Percentiles rank a stretch among this genome's conserved stretches.
Conservation (phyloP, 169 alveolate species). For the Ichthyophthirius multifiliis region DNA sequence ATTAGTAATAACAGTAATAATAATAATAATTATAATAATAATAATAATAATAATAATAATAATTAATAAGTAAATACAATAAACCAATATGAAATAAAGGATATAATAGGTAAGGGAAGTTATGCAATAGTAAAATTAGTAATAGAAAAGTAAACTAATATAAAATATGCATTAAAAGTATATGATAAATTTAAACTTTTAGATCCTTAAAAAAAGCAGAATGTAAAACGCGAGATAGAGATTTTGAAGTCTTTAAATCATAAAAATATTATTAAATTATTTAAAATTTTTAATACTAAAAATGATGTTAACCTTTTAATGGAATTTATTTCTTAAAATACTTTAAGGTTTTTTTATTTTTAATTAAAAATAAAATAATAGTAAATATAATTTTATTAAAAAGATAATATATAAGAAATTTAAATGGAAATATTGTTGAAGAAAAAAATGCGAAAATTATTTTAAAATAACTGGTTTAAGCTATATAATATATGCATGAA, state of each 20-base stretch:
- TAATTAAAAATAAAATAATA: too few species aligned
- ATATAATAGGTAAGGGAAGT: constrained; percentile 54
- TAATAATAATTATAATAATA: too few species aligned
- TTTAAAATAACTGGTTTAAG: constrained; percentile 41
- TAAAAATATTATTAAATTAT: constrained; percentile 49
- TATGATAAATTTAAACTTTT: constrained; percentile 59
- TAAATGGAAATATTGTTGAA: constrained; percentile 15
- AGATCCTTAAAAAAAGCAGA: constrained; percentile 56
- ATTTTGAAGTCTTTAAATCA: constrained; percentile 63
- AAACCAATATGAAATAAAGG: too few species aligned
- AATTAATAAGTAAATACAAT: too few species aligned
- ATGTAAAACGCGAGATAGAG: constrained; percentile 67
- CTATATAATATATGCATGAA: constrained; percentile 47
- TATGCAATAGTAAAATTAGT: constrained; percentile 56
- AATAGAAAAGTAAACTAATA: constrained; percentile 38
- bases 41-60: too few species aligned
- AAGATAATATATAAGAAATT: neutral
- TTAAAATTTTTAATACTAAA: constrained; percentile 53
- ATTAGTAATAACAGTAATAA: too few species aligned
- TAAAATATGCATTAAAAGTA: constrained; percentile 58
- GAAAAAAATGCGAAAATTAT: constrained; percentile 47
- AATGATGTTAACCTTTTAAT: constrained; percentile 57
- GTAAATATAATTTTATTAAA: too few species aligned
- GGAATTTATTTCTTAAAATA: constrained; percentile 60
- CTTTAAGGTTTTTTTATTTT: too few species aligned